Evolutionary conservation across 2,329 filamentous ascomycete genomes (phyloP).

Genomic region (Exophiala calicioides): DNA sequence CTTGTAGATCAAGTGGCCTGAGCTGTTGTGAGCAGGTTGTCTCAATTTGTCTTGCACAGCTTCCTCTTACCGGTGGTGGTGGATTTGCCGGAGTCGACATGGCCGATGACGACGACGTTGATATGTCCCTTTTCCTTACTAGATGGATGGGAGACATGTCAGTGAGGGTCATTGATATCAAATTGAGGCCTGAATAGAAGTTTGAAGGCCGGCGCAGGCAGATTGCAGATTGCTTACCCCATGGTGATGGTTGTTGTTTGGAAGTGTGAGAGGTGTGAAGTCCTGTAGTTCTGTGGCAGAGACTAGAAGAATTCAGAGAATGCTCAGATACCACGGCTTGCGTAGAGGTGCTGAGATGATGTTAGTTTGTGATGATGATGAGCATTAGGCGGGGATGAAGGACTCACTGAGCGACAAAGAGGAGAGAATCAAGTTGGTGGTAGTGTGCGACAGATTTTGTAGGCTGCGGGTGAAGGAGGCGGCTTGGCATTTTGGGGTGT

Average conservation of each 20-base stretch:
- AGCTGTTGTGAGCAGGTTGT: constrained; percentile 37
- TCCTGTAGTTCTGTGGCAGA: constrained; percentile 52
- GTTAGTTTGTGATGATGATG: constrained; percentile 26
- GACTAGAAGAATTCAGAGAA: constrained; percentile 47
- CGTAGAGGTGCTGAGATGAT: constrained; percentile 52
- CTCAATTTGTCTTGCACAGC: constrained; percentile 31
- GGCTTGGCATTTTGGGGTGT: constrained; percentile 22
- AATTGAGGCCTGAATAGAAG: constrained; percentile 10
- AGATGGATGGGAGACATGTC: constrained; percentile 32
- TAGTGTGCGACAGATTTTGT: constrained; percentile 31
- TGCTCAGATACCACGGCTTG: constrained; percentile 56
- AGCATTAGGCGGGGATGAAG: constrained; percentile 19
- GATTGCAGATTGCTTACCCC: constrained; percentile 54
- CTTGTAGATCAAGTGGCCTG: constrained; percentile 99
- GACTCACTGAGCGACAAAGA: constrained; percentile 34
- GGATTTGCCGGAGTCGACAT: constrained; percentile 99
- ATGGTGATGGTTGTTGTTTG: constrained; percentile 55
- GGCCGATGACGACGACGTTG: constrained; percentile 98
- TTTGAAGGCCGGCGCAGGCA: constrained; percentile 20
- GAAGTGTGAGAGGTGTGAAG: constrained; percentile 34
- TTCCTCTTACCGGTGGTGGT: constrained; percentile 79
- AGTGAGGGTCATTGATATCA: constrained; percentile 28
- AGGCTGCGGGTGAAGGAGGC: constrained; percentile 21
- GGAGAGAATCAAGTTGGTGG: constrained; percentile 25
- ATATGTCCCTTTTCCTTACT: constrained; percentile 98